phyloP scores from a whole-genome alignment of 2,329 filamentous ascomycete genomes.

The Zopfia rhizophila region DNA sequence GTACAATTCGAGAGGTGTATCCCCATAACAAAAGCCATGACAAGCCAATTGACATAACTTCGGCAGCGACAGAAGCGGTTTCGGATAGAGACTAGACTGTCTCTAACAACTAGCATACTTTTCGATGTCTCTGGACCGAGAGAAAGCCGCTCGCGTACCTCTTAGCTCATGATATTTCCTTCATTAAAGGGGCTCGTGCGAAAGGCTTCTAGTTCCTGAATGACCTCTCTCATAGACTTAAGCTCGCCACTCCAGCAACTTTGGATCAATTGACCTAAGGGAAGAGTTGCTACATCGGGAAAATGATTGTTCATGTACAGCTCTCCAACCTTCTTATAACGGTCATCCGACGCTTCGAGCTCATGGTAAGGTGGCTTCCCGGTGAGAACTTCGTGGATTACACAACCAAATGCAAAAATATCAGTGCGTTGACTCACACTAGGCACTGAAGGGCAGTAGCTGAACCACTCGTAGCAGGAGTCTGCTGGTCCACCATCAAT shows the following conservation, averaged over 20 bases:
- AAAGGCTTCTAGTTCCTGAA: slow-evolving; percentile 2
- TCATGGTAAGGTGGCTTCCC: slow-evolving; percentile 13
- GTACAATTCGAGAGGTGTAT: too few species aligned
- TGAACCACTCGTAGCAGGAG: slow-evolving; percentile 18
- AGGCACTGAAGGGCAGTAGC: slow-evolving; percentile 12
- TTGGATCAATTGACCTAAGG: slow-evolving; percentile 3
- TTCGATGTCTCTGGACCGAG: too few species aligned
- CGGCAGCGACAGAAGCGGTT: too few species aligned
- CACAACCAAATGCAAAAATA: slow-evolving; percentile 17
- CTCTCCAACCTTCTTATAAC: slow-evolving; percentile 11
- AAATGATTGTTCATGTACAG: slow-evolving; percentile 6
- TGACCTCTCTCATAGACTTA: slow-evolving; percentile 4
- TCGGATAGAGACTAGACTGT: too few species aligned
- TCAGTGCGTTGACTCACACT: slow-evolving; percentile 9
- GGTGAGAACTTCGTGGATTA: slow-evolving; percentile 10
- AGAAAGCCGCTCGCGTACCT: too few species aligned
- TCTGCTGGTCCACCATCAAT: slow-evolving; percentile 13
- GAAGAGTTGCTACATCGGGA: slow-evolving; percentile 9
- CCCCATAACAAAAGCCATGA: too few species aligned
- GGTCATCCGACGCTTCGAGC: slow-evolving; percentile 7
- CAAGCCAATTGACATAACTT: too few species aligned
- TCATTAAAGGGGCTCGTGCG: too few species aligned
- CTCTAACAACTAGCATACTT: too few species aligned
- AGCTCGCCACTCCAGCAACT: slow-evolving; percentile 1
- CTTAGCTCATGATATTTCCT: not conserved